Base-by-base conservation (phyloP, 2,329 filamentous ascomycete genomes). In the Sporothrix euskadiensis region DNA sequence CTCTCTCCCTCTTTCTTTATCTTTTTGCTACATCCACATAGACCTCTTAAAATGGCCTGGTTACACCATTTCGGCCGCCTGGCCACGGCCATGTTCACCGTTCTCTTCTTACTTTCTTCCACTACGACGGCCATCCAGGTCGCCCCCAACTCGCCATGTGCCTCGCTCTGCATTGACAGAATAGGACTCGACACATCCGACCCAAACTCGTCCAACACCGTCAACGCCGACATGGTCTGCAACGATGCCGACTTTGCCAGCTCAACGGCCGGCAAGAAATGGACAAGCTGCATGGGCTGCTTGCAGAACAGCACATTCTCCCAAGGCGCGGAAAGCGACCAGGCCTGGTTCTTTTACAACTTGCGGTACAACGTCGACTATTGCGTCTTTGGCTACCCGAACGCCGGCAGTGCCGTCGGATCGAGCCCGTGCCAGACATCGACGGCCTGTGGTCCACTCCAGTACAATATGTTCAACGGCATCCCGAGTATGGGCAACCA, bases 261-360 rank as follows among this genome's bases (percentile, higher is more conserved):
- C 16, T 78, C 81, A 1, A 39, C 80, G 0, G 69, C 78, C 2
- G 87, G 86, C 1, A 80, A 81, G 70, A 86, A 84, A 77, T 86
- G 86, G 78, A 80, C 84, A 76, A 79, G 79, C 16, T 89, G 87
- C 77, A 81, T 88, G 78, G 83, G 79, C 52, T 89, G 87, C 77
- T 80, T 89, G 39, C 84, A 88, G 77, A 83, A 83, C 39, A 88
- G 87, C 79, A 82, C 81, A 10, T 87, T 83, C 74, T 78, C 81
- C 2, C 80, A 84, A 49, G 85, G 83, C 1, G 73, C 74, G 7
- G 86, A 88, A 79, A 88, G 80, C 72, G 87, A 89, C 75, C 85
- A 87, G 74, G 81, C 82, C 66, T 88, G 86, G 87, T 88, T 88
- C 75, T 76, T 88, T 59, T 88, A 89, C 75, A 88, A 89, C 75